Evolutionary conservation across 306 rosid species (phyloP).

Genomic region (Neltuma alba): DNA sequence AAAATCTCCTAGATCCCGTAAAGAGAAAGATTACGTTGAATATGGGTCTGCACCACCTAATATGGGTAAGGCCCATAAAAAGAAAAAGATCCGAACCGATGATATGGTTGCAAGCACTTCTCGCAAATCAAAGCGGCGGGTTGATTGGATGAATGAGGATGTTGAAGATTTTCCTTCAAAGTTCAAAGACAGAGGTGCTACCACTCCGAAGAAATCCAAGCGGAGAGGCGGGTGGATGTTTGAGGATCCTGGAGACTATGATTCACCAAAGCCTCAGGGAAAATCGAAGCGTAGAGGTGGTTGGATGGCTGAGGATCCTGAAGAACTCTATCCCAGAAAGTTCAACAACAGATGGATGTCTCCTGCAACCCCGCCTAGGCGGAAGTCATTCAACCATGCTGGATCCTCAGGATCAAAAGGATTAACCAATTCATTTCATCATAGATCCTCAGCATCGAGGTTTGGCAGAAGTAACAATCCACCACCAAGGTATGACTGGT

Average conservation of each 20-base stretch:
- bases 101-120: constrained; percentile 15
- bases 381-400: constrained; percentile 47
- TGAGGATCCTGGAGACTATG: constrained; percentile 55
- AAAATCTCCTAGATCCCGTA: constrained; percentile 41
- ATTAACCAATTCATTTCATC: constrained; percentile 35
- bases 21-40: constrained; percentile 49
- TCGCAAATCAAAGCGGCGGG: constrained; percentile 39
- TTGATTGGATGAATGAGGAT: constrained; percentile 47
- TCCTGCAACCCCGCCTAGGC: constrained; percentile 47
- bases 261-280: constrained; percentile 30
- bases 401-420: constrained; percentile 50
- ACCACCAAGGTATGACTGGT: constrained; percentile 46
- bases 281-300: constrained; percentile 51
- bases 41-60: constrained; percentile 65
- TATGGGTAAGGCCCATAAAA: constrained; percentile 43
- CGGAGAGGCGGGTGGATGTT: constrained; percentile 50
- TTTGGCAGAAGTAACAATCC: constrained; percentile 47
- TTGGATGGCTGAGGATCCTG: constrained; percentile 48
- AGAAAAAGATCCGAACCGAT: constrained; percentile 39
- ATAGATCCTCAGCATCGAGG: constrained; percentile 57
- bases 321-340: constrained; percentile 47
- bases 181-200: background rate
- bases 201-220: constrained; percentile 41
- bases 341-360: constrained; percentile 46
- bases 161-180: constrained; percentile 47